phyloP scores from a whole-genome alignment of 805 yeast genomes.

The Nematodospora valgi region DNA sequence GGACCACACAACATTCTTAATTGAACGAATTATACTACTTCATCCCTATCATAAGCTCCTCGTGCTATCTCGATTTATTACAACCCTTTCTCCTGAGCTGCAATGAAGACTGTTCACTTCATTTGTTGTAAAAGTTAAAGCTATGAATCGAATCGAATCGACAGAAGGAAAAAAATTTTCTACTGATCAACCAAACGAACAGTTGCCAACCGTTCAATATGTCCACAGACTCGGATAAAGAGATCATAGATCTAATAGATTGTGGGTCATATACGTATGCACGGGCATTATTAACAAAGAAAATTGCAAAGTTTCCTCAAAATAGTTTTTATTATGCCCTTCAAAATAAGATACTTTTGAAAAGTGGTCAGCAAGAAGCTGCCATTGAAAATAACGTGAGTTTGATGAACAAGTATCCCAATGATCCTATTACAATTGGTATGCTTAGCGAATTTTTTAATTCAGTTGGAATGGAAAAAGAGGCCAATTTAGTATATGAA shows the following conservation, averaged over 20 bases:
- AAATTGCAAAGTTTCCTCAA: slow-evolving; percentile 54
- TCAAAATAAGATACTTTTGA: slow-evolving; percentile 30
- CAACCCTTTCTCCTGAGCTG: no score
- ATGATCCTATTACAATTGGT: slow-evolving; percentile 52
- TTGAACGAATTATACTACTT: no score
- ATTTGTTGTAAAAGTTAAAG: no score
- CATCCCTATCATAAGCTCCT: no score
- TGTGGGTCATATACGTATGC: slow-evolving; percentile 56
- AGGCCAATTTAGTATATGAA: slow-evolving; percentile 51
- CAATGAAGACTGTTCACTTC: no score
- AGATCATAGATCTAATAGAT: slow-evolving; percentile 43
- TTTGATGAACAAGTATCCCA: slow-evolving; percentile 40
- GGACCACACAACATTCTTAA: no score
- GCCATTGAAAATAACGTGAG: slow-evolving; percentile 29
- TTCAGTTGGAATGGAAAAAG: slow-evolving; percentile 28
- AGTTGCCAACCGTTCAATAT: no score
- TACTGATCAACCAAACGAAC: no score
- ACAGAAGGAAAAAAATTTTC: no score
- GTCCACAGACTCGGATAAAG: slow-evolving; percentile 23
- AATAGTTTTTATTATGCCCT: slow-evolving; percentile 52
- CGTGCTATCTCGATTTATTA: no score
- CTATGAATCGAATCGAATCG: no score
- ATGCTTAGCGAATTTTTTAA: slow-evolving; percentile 45
- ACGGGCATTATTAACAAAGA: slow-evolving; percentile 42
- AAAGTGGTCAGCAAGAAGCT: slow-evolving; percentile 27